Conservation (phyloP, 2,329 filamentous ascomycete genomes). For the Paradendryphiella salina region DNA sequence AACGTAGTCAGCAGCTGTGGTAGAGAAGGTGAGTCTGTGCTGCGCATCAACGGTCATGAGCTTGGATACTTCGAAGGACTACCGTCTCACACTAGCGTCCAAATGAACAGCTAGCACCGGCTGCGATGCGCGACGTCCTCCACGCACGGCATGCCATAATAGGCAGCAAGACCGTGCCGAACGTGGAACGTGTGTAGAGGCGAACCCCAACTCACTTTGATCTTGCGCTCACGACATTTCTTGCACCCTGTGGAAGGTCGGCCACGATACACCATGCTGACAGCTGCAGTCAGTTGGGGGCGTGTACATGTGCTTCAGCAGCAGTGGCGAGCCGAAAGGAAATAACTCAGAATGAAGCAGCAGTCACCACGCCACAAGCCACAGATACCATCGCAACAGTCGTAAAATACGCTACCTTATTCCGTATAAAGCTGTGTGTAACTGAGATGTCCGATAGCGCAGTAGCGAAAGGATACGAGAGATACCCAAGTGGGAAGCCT, state of each 20-base stretch:
- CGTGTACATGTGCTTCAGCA: not conserved
- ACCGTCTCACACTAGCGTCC: constrained; percentile 7
- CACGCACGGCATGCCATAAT: not conserved
- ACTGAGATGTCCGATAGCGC: not conserved
- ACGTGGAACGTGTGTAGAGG: not conserved
- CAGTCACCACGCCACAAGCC: too few species aligned
- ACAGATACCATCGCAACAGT: not conserved
- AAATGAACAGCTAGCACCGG: not conserved
- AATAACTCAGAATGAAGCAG: not conserved
- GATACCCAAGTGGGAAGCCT: too few species aligned
- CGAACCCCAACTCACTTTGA: constrained; percentile 39
- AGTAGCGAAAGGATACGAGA: too few species aligned
- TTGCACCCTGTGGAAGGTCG: constrained; percentile 41
- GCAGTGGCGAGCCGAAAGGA: not conserved
- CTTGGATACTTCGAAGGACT: too few species aligned
- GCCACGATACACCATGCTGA: constrained; percentile 41
- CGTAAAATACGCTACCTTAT: not conserved
- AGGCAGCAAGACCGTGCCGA: not conserved
- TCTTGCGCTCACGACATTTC: constrained; percentile 48
- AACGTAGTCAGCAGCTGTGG: constrained; percentile 3
- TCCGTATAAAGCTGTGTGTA: not conserved
- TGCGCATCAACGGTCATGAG: not conserved
- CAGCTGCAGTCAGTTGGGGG: not conserved
- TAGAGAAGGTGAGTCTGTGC: not conserved
- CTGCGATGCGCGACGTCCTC: not conserved